phyloP scores from a whole-genome alignment of 2,329 filamentous ascomycete species.

The Exophiala lecanii-corni region DNA sequence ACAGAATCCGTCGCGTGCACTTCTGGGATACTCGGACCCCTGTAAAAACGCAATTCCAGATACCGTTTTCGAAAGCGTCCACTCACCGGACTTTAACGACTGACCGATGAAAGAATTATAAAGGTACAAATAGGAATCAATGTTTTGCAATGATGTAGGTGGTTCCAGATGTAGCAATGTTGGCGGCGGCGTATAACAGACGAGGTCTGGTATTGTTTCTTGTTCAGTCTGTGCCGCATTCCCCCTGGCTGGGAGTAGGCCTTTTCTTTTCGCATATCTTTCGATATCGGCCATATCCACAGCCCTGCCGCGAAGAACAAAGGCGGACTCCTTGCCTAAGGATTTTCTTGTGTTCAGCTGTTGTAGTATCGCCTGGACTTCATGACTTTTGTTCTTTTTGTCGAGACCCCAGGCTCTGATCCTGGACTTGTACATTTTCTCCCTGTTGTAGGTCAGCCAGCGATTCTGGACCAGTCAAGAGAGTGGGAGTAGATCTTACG shows the following conservation, averaged over 20 bases:
- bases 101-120: constrained; percentile 2
- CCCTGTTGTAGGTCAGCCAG: background rate
- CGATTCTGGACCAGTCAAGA: background rate
- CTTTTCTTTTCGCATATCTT: background rate
- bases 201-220: background rate
- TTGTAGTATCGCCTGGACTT: constrained; percentile 4
- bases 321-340: constrained; percentile 3
- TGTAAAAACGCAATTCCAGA: constrained; percentile 3
- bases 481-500: background rate
- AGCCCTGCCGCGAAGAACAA: background rate
- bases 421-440: constrained; percentile 12
- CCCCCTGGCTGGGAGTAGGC: background rate
- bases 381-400: constrained; percentile 6
- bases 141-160: background rate
- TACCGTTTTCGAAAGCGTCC: constrained; percentile 1
- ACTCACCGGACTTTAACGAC: constrained; percentile 4
- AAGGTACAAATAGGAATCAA: constrained; percentile 4
- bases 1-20: constrained; percentile 1
- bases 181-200: background rate
- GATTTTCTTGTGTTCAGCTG: background rate
- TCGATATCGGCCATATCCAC: background rate
- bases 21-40: background rate
- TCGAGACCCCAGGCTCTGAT: constrained; percentile 15
- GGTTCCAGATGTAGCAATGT: background rate
- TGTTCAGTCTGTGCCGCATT: background rate